phyloP scores from a whole-genome alignment of 2,329 filamentous ascomycete genomes.

The Apiospora rasikravindrae region DNA sequence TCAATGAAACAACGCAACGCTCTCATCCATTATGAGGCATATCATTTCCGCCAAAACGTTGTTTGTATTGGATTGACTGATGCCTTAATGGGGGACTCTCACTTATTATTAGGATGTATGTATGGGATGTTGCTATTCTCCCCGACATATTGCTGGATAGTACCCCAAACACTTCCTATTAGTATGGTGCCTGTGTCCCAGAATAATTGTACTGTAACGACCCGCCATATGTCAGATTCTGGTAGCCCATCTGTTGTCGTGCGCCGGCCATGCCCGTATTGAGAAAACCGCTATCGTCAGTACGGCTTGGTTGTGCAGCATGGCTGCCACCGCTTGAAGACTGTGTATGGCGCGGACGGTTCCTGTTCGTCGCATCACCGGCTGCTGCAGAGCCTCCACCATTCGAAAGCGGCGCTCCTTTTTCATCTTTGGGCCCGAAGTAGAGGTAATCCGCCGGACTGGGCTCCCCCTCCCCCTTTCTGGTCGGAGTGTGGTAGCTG shows the following conservation, averaged over 20 bases:
- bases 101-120: not conserved
- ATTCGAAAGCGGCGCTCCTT: not conserved
- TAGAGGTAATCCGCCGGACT: not conserved
- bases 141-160: not conserved
- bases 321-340: not conserved
- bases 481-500: not conserved
- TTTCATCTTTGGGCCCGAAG: not conserved
- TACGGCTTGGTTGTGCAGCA: conserved; percentile 18
- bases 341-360: not conserved
- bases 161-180: not conserved
- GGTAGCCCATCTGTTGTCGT: conserved; percentile 24
- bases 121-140: not conserved
- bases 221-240: conserved; percentile 26
- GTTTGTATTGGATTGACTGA: not conserved
- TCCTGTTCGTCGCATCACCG: not conserved
- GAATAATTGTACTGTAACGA: conserved; percentile 27
- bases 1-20: not conserved
- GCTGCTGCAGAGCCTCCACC: not conserved
- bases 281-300: conserved; percentile 27
- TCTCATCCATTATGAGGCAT: not conserved
- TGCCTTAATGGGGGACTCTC: not conserved
- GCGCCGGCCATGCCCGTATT: conserved; percentile 24
- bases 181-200: conserved; percentile 23
- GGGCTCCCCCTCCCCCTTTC: not conserved
- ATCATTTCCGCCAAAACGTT: not conserved